phyloP scores from a whole-genome alignment of 345 rosid species.

The Heritiera fomes region DNA sequence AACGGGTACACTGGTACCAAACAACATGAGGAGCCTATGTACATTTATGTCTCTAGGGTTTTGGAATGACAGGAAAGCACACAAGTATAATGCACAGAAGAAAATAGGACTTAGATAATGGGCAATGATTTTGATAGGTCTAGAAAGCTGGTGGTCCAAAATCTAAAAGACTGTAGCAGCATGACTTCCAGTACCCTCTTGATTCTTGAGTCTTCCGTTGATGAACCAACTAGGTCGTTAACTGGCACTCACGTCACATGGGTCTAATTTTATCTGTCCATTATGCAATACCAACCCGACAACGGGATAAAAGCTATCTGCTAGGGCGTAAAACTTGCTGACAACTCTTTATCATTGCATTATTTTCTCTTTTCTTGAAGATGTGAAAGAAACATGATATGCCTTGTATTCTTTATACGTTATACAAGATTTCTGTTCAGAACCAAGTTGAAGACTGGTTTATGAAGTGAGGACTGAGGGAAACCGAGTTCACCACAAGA shows the following conservation, averaged over 20 bases:
- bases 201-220: not conserved
- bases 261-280: conserved; percentile 7
- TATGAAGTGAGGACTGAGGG: not conserved
- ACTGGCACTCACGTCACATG: not conserved
- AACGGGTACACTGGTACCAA: conserved; percentile 5
- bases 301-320: not conserved
- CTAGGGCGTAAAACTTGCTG: conserved; percentile 9
- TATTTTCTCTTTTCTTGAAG: not conserved
- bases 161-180: not conserved
- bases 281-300: conserved; percentile 1
- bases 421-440: not conserved
- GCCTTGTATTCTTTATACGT: not conserved
- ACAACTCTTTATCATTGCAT: not conserved
- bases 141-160: not conserved
- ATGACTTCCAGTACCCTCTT: not conserved
- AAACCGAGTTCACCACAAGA: not conserved
- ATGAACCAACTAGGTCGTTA: not conserved
- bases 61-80: not conserved
- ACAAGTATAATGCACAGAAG: not conserved
- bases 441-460: not conserved
- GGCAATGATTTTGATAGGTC: conserved; percentile 6
- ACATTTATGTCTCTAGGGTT: not conserved
- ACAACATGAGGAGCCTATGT: not conserved
- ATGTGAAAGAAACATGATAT: not conserved
- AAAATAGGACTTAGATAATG: not conserved